phyloP scores from a whole-genome alignment of 371 early-diverging fungal genomes.

The Conidiobolus incongruus region DNA sequence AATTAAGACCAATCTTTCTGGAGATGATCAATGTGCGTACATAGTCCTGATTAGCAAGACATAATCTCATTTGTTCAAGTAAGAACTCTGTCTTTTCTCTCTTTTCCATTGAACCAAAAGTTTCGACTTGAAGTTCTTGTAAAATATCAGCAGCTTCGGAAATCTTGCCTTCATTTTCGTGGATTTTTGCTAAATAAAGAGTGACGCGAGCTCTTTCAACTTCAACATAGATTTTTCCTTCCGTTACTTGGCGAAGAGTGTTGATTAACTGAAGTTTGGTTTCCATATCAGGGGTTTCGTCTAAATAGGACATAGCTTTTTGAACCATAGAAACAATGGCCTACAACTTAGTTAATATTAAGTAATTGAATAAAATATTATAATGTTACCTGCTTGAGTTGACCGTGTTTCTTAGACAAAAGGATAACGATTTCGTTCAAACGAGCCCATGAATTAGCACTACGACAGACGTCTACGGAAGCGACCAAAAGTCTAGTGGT shows the following conservation, averaged over 20 bases:
- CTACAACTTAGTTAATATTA: slow-evolving; percentile 12
- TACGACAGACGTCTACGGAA: slow-evolving; percentile 48
- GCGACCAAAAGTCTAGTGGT: slow-evolving; percentile 68
- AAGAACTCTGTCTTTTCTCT: slow-evolving; percentile 96
- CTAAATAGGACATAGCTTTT: slow-evolving; percentile 72
- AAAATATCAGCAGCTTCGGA: slow-evolving; percentile 83
- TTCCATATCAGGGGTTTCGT: slow-evolving; percentile 54
- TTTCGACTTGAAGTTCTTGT: slow-evolving; percentile 92
- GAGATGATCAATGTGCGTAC: slow-evolving; percentile 78
- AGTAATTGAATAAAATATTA: background rate
- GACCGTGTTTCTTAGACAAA: slow-evolving; percentile 87
- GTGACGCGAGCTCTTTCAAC: slow-evolving; percentile 92
- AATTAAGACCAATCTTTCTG: slow-evolving; percentile 80
- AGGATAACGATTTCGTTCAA: slow-evolving; percentile 75
- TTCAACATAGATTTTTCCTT: slow-evolving; percentile 97
- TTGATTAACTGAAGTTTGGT: slow-evolving; percentile 78
- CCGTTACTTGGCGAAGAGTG: slow-evolving; percentile 84
- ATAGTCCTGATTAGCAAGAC: slow-evolving; percentile 78
- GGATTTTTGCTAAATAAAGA: slow-evolving; percentile 56
- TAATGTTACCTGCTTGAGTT: slow-evolving; percentile 58
- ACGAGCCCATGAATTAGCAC: slow-evolving; percentile 59
- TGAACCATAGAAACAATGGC: slow-evolving; percentile 90
- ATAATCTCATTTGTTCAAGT: slow-evolving; percentile 91
- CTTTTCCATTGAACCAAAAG: slow-evolving; percentile 94
- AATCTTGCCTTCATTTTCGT: slow-evolving; percentile 77